Conservation (phyloP, 305 asterid species). For the Fraxinus sp. region DNA sequence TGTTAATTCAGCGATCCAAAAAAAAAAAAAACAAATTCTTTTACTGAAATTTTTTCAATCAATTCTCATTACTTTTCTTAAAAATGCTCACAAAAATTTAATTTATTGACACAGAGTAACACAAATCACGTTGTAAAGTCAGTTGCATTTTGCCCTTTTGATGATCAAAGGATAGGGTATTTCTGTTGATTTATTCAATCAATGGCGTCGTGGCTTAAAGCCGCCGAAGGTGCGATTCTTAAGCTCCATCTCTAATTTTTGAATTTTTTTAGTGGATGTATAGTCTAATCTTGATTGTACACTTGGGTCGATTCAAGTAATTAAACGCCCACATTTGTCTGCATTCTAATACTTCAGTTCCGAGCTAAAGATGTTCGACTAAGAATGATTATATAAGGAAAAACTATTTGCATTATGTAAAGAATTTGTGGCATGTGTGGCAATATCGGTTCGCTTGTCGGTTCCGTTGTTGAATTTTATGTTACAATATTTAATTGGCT, state of each 20-base stretch:
- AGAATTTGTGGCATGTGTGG: not conserved
- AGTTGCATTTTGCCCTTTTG: slow-evolving; percentile 16
- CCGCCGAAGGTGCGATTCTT: slow-evolving; percentile 77
- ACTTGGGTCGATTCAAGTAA: slow-evolving; percentile 20
- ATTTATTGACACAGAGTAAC: not conserved
- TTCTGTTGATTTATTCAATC: slow-evolving; percentile 23
- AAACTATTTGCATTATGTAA: not conserved
- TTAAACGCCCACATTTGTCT: not conserved
- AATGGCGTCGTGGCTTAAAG: slow-evolving; percentile 95
- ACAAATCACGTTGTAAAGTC: slow-evolving; percentile 6
- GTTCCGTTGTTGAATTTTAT: not conserved
- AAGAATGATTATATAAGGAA: slow-evolving; percentile 2
- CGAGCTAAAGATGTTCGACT: slow-evolving; percentile 3
- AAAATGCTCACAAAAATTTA: not conserved
- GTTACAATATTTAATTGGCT: not conserved
- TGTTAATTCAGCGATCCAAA: slow-evolving; percentile 10
- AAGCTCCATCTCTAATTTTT: not conserved
- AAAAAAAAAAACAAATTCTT: not conserved
- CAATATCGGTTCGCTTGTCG: not conserved
- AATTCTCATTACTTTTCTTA: slow-evolving; percentile 11
- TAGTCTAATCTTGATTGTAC: slow-evolving; percentile 26
- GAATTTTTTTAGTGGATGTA: not conserved
- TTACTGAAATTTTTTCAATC: slow-evolving; percentile 2
- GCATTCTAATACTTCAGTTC: slow-evolving; percentile 4
- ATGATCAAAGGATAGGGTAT: slow-evolving; percentile 34